A percentile compares a stretch with the other conserved stretches of the same genome.
These are phyloP conservation scores for Prillingera fragicola DNA, from an alignment of 1,284 basidiomycete genomes.

Conservation along the genomic window DNA sequence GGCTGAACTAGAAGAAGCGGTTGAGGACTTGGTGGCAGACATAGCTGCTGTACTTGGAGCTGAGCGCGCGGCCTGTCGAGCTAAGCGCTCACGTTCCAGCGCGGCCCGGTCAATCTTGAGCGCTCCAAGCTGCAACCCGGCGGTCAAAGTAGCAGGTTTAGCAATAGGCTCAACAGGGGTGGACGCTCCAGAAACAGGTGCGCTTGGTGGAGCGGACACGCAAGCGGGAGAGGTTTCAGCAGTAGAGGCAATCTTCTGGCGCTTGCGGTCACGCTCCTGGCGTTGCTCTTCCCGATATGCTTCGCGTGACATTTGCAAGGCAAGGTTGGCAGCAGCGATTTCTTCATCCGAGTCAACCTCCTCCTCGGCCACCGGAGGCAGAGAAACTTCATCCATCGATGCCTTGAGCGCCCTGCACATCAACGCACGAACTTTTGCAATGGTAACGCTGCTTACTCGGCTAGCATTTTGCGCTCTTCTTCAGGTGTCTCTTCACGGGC, in stretches of 20 bases:
- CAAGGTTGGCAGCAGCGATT: conserved; percentile 16
- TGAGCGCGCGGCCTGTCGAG: conserved; percentile 30
- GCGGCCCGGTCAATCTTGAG: conserved; percentile 37
- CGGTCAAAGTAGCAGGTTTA: too few species aligned
- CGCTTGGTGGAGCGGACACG: neutral
- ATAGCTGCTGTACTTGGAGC: neutral
- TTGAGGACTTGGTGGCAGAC: neutral
- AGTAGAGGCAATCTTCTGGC: neutral
- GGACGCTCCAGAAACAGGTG: neutral
- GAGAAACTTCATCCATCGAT: conserved; percentile 18
- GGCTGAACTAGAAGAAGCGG: neutral
- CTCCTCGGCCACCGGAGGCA: neutral
- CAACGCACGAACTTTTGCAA: too few species aligned
- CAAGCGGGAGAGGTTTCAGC: neutral
- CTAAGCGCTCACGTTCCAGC: conserved; percentile 40
- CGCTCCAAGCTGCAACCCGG: conserved; percentile 8
- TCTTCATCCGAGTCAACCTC: conserved; percentile 13
- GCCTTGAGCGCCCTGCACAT: conserved; percentile 31
- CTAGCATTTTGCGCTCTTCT: conserved; percentile 35
- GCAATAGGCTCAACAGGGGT: conserved; percentile 3
- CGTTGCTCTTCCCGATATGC: conserved; percentile 13
- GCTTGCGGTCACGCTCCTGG: conserved; percentile 3
- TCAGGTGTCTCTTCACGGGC: conserved; percentile 36
- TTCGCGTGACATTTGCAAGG: conserved; percentile 16
- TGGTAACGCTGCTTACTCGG: conserved; percentile 28